Evolutionary conservation across 257 asterid species (phyloP).

Genomic region (Gentiana dahurica): DNA sequence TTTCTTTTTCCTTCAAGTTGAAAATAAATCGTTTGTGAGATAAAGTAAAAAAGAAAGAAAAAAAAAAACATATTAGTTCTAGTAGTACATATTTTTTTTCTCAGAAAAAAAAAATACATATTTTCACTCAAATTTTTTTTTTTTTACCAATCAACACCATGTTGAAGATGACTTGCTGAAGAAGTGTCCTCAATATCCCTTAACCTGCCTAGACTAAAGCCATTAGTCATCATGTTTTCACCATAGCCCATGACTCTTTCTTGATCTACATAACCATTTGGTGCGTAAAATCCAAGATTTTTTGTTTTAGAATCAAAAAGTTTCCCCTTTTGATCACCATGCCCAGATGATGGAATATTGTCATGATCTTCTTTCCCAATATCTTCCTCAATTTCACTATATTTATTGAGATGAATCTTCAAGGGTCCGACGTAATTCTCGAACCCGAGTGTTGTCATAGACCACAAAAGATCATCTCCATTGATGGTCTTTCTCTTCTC

Average conservation of each 20-base stretch:
- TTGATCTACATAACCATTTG: conserved; percentile 4
- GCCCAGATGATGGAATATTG: too few relatives aligned
- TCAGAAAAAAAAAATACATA: too few relatives aligned
- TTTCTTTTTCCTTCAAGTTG: too few relatives aligned
- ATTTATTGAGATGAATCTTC: conserved; percentile 15
- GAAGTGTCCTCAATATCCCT: conserved; percentile 8
- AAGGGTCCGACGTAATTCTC: conserved; percentile 15
- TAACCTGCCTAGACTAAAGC: background rate
- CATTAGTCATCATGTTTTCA: background rate
- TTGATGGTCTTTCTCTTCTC: conserved; percentile 20
- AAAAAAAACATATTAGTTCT: too few relatives aligned
- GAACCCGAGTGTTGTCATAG: conserved; percentile 17
- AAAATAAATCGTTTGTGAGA: too few relatives aligned
- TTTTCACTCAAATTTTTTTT: background rate
- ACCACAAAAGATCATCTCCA: conserved; percentile 19
- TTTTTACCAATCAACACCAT: conserved; percentile 8
- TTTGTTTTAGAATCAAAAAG: background rate
- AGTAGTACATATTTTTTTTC: too few relatives aligned
- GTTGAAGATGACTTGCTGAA: conserved; percentile 5
- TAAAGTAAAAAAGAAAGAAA: too few relatives aligned
- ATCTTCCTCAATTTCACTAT: conserved; percentile 11
- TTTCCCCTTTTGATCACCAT: background rate
- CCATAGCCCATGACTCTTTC: conserved; percentile 1
- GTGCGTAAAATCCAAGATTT: background rate
- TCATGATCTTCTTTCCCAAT: conserved; percentile 8